Base-by-base conservation (phyloP, 768 basidiomycete species). In the Boletellus ananas region DNA sequence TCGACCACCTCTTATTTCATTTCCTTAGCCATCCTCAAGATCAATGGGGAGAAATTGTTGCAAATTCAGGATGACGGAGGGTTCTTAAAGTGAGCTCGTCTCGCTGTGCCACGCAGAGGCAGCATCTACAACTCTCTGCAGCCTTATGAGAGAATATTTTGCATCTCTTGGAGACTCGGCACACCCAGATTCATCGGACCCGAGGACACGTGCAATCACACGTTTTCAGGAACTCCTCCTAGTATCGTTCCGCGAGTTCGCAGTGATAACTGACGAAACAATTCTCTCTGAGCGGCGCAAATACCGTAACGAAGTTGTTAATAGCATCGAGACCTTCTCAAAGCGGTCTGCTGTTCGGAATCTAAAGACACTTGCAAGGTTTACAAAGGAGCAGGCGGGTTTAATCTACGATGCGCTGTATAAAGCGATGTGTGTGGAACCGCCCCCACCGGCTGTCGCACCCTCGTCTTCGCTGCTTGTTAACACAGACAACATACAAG, bases 161-260 rank as follows among this genome's bases (percentile, higher is more conserved):
- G 79, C 88, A 14, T 89, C 90, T 23, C 81, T 99, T 13, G 95
- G 91, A 34, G 87, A 93, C 14, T 93, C 95, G 2, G 96, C 95
- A 0, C 91, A 98, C 64, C 95, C 96, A 0, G 72, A 86, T 52
- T 90, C 95, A 13, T 66, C 77, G 7, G 95, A 98, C 58, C 87
- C 94, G 8, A 85, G 94, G 13, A 80, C 89, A 4, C 87, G 94
- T 12, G 91, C 93, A 18, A 95, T 97, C 60, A 97, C 94, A 9
- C 86, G 90, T 48, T 99, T 99, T 79, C 96, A 98, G 68, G 94
- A 99, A 70, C 82, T 93, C 1, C 83, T 97, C 36, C 84, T 98
- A 7, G 86, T 99, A 48, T 95, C 96, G 3, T 99, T 99, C 81
- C 83, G 96, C 49, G 96, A 99, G 65, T 98, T 99, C 66, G 87